Evolutionary conservation across 2,329 filamentous ascomycete genomes (phyloP).

Genomic region (Penicillium sp.): DNA sequence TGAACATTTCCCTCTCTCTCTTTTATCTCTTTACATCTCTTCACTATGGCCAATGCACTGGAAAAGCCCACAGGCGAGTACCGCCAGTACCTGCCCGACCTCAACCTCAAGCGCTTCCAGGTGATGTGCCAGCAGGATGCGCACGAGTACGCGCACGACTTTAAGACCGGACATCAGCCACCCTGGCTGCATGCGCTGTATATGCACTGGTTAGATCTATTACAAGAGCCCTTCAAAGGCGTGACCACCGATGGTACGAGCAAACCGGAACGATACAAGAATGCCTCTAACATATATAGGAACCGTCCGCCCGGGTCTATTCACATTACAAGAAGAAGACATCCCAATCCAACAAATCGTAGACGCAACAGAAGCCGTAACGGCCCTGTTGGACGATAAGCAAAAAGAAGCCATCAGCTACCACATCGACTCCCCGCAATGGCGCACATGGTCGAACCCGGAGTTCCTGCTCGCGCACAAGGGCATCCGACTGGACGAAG

Average conservation of each 20-base stretch:
- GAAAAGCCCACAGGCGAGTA: slow-evolving; percentile 42
- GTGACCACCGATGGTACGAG: slow-evolving; percentile 63
- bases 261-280: background rate
- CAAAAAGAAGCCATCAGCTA: slow-evolving; percentile 53
- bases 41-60: slow-evolving; percentile 3
- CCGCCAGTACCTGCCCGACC: slow-evolving; percentile 61
- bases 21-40: background rate
- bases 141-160: slow-evolving; percentile 59
- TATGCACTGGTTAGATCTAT: slow-evolving; percentile 56
- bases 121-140: slow-evolving; percentile 61
- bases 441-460: slow-evolving; percentile 70
- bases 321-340: slow-evolving; percentile 61
- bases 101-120: slow-evolving; percentile 60
- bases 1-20: background rate
- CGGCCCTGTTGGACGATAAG: slow-evolving; percentile 46
- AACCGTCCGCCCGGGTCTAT: slow-evolving; percentile 53
- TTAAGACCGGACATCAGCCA: slow-evolving; percentile 57
- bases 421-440: slow-evolving; percentile 67
- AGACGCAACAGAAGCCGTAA: slow-evolving; percentile 46
- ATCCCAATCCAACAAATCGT: slow-evolving; percentile 60
- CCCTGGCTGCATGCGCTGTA: slow-evolving; percentile 66
- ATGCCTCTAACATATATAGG: slow-evolving; percentile 35
- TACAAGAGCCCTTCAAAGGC: slow-evolving; percentile 66
- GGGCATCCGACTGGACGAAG: slow-evolving; percentile 67
- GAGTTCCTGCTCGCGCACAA: slow-evolving; percentile 69